Evolutionary conservation across 2,329 filamentous ascomycete genomes (phyloP).

Genomic region (Zelopaecilomyces penicillatus): DNA sequence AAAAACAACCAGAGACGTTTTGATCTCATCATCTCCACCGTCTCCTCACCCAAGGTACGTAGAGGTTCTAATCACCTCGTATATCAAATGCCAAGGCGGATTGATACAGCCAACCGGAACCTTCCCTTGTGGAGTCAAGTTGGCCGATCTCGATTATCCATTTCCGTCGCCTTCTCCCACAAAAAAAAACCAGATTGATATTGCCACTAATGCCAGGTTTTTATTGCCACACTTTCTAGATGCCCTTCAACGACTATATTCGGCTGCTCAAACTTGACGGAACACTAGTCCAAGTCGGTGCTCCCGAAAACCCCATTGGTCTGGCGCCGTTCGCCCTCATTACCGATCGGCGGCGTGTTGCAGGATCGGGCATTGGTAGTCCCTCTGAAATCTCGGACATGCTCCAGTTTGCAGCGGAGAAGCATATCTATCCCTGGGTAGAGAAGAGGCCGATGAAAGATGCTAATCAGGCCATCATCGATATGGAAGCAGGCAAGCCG

Average conservation of each 20-base stretch:
- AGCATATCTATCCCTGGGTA: slow-evolving; percentile 48
- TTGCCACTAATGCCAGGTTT: background rate
- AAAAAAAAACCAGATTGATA: too few species aligned
- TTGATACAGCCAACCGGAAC: background rate
- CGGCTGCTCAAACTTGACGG: slow-evolving; percentile 50
- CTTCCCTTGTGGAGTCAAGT: too few species aligned
- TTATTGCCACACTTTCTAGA: slow-evolving; percentile 19
- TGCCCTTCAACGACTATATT: slow-evolving; percentile 56
- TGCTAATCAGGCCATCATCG: slow-evolving; percentile 47
- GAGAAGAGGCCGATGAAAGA: slow-evolving; percentile 46
- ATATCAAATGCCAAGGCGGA: background rate
- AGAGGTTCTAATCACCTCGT: background rate
- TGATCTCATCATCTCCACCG: slow-evolving; percentile 52
- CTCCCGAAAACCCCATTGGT: slow-evolving; percentile 13
- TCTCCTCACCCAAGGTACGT: slow-evolving; percentile 30
- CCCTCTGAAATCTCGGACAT: slow-evolving; percentile 52
- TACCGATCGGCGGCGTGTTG: slow-evolving; percentile 41
- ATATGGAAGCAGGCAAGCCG: slow-evolving; percentile 46
- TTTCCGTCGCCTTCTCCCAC: too few species aligned
- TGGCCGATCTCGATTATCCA: too few species aligned
- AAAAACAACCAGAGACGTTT: slow-evolving; percentile 41
- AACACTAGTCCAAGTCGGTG: slow-evolving; percentile 56
- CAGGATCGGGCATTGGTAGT: slow-evolving; percentile 37
- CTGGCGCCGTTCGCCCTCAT: slow-evolving; percentile 40
- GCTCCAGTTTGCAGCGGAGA: slow-evolving; percentile 47